Conservation (phyloP, 169 alveolate genomes). For the Neospora caninum region DNA sequence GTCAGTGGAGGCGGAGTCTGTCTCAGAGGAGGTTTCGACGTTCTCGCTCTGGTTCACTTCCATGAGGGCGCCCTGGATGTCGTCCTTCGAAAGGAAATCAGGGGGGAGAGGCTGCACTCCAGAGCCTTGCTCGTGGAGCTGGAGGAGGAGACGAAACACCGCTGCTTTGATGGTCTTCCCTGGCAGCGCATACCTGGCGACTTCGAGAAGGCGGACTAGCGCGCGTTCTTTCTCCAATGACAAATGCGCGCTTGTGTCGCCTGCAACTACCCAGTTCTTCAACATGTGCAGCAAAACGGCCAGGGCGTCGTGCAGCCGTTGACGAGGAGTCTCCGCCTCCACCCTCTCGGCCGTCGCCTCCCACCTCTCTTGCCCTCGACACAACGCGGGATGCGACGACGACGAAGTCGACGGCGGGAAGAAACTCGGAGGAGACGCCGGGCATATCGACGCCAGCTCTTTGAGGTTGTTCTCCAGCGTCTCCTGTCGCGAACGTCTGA, state of each 20-base stretch:
- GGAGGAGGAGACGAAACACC: background rate
- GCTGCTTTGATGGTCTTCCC: background rate
- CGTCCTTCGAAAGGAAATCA: background rate
- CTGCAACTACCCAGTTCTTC: background rate
- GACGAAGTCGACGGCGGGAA: background rate
- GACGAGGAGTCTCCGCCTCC: background rate
- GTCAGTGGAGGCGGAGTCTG: background rate
- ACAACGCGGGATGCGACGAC: background rate
- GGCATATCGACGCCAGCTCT: background rate
- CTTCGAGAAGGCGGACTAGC: background rate
- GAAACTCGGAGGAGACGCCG: background rate
- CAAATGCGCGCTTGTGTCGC: background rate
- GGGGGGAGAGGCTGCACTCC: background rate
- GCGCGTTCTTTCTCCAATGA: background rate
- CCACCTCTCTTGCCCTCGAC: background rate
- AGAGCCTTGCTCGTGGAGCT: background rate
- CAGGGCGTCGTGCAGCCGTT: slow-evolving; percentile 21
- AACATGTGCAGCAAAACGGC: background rate
- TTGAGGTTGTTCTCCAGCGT: background rate
- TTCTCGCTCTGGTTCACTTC: background rate
- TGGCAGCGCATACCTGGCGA: background rate
- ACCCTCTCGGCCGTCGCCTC: background rate
- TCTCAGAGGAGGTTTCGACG: background rate
- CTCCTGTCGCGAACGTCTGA: background rate
- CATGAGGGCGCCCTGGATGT: background rate